Evolutionary conservation across 2,329 filamentous ascomycete species (phyloP).

Genomic region (Huntiella decipiens): DNA sequence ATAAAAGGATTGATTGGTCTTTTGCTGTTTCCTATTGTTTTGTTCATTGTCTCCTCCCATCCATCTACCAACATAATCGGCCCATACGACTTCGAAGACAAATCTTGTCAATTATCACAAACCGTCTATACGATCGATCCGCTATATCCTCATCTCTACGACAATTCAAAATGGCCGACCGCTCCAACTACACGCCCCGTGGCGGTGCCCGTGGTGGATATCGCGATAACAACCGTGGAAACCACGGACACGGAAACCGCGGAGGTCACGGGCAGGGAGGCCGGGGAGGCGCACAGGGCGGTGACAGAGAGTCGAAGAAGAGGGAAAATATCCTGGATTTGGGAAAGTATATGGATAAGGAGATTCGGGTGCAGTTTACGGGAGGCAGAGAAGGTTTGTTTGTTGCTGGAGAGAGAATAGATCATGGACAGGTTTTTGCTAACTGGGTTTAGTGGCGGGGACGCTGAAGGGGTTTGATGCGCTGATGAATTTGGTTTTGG

Average conservation of each 20-base stretch:
- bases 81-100: no score
- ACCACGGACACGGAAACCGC: constrained; percentile 15
- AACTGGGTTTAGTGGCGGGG: constrained; percentile 48
- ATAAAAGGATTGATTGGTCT: neutral
- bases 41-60: no score
- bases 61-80: no score
- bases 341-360: constrained; percentile 92
- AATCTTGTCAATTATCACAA: no score
- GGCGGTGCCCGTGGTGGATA: constrained; percentile 29
- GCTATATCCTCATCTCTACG: no score
- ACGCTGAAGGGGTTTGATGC: constrained; percentile 91
- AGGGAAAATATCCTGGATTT: constrained; percentile 86
- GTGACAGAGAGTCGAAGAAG: constrained; percentile 69
- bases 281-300: constrained; percentile 28
- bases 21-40: neutral
- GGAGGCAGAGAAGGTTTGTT: constrained; percentile 69
- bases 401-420: neutral
- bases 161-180: constrained; percentile 10
- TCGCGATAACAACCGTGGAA: constrained; percentile 22
- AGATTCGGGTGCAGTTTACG: constrained; percentile 89
- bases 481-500: constrained; percentile 92
- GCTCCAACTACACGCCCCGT: constrained; percentile 19
- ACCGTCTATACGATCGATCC: no score
- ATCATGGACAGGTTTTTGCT: constrained; percentile 3
- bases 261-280: constrained; percentile 18